phyloP scores from a whole-genome alignment of 495 filamentous ascomycete species.

The Penicillium waksmanii region DNA sequence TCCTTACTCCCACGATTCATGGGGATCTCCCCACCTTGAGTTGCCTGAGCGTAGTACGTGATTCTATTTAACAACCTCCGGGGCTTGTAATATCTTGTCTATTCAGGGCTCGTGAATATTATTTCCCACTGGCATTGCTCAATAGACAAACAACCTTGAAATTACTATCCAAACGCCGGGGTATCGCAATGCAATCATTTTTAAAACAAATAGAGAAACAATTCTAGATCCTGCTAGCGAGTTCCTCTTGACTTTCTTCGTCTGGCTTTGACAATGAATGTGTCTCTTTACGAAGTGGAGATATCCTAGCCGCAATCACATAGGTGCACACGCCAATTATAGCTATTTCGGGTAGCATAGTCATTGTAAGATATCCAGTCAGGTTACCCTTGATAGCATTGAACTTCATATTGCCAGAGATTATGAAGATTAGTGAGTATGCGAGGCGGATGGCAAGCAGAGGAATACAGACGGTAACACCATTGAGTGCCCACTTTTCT shows the following conservation, averaged over 20 bases:
- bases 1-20: conserved; percentile 1
- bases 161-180: not conserved
- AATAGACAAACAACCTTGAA: not conserved
- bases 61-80: too few species aligned
- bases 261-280: not conserved
- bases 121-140: not conserved
- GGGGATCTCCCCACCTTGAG: not conserved
- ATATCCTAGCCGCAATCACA: conserved; percentile 1
- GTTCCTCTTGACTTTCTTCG: not conserved
- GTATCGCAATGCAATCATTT: not conserved
- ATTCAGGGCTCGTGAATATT: too few species aligned
- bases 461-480: conserved; percentile 16
- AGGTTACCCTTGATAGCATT: conserved; percentile 25
- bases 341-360: conserved; percentile 19
- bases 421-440: conserved; percentile 24
- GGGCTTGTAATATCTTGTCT: too few species aligned
- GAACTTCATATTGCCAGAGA: conserved; percentile 20
- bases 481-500: conserved; percentile 13
- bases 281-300: not conserved
- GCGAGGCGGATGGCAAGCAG: conserved; percentile 19
- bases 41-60: not conserved
- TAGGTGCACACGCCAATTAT: conserved; percentile 15
- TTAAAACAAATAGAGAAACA: not conserved
- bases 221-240: not conserved
- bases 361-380: conserved; percentile 23